phyloP scores from a whole-genome alignment of 768 basidiomycete genomes.

The Floccularia luteovirens region DNA sequence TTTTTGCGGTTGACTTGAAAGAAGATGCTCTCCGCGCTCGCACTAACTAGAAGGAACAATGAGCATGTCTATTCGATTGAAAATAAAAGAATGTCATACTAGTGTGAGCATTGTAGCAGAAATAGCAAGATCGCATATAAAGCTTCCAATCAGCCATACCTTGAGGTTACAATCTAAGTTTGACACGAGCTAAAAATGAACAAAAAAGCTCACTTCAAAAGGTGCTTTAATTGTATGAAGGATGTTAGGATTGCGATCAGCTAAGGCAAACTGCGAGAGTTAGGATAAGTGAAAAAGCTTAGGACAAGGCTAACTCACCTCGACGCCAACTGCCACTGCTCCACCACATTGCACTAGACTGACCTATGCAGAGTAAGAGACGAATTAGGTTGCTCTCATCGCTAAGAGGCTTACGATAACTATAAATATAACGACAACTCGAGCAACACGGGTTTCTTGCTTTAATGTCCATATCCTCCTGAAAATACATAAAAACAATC shows the following conservation, averaged over 20 bases:
- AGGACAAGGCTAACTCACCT: background rate
- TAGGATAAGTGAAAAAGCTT: background rate
- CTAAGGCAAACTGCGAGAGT: background rate
- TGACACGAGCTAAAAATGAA: background rate
- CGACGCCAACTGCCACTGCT: background rate
- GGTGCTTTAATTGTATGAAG: slow-evolving; percentile 2
- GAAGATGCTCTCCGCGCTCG: slow-evolving; percentile 6
- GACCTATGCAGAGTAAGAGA: background rate
- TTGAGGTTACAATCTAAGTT: background rate
- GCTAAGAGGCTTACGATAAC: background rate
- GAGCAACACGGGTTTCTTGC: background rate
- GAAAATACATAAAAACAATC: background rate
- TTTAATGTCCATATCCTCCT: slow-evolving; percentile 8
- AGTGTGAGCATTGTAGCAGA: slow-evolving; percentile 7
- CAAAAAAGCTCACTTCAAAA: background rate
- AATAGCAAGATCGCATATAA: slow-evolving; percentile 8
- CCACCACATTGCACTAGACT: slow-evolving; percentile 4
- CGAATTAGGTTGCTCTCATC: background rate
- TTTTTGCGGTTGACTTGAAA: slow-evolving; percentile 6
- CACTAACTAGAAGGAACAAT: background rate
- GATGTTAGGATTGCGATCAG: slow-evolving; percentile 1
- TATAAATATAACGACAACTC: slow-evolving; percentile 4
- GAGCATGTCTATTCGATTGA: background rate
- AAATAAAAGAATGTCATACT: slow-evolving; percentile 2
- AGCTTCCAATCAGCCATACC: slow-evolving; percentile 7